These are phyloP conservation scores for Eucalyptus erythrocorys DNA, from an alignment of 345 rosid species.

Conservation along the genomic window DNA sequence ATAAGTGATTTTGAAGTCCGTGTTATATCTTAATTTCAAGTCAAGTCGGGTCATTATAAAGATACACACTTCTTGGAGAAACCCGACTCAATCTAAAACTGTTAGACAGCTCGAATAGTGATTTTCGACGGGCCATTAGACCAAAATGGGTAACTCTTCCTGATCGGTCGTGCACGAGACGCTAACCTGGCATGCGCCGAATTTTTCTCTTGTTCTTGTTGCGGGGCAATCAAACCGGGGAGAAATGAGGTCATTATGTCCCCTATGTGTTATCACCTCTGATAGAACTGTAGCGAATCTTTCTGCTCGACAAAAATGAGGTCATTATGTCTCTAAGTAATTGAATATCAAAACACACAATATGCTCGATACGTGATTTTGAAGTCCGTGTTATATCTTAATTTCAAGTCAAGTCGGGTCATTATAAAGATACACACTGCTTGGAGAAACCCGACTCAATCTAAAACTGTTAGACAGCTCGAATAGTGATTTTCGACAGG, in stretches of 20 bases:
- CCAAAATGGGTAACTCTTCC: neutral
- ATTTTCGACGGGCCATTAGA: no score
- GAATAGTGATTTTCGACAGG: rapidly evolving
- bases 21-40: neutral
- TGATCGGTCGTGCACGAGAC: neutral
- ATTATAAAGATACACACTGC: neutral
- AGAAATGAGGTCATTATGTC: no score
- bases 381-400: rapidly evolving
- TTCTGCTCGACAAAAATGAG: no score
- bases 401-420: rapidly evolving
- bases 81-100: rapidly evolving
- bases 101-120: rapidly evolving
- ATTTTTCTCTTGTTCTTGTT: no score
- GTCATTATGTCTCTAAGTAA: neutral
- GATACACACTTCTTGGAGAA: neutral
- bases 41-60: rapidly evolving
- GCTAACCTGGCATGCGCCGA: neutral
- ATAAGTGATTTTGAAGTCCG: rapidly evolving
- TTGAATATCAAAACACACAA: no score
- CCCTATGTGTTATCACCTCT: no score
- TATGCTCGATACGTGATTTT: rapidly evolving
- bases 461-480: rapidly evolving
- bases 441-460: rapidly evolving
- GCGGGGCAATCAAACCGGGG: neutral
- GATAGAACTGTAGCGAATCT: no score